Evolutionary conservation across 805 yeast genomes (phyloP), one percentile per base, ranked within the genome.

Genomic region (Yarrowia sp.): DNA sequence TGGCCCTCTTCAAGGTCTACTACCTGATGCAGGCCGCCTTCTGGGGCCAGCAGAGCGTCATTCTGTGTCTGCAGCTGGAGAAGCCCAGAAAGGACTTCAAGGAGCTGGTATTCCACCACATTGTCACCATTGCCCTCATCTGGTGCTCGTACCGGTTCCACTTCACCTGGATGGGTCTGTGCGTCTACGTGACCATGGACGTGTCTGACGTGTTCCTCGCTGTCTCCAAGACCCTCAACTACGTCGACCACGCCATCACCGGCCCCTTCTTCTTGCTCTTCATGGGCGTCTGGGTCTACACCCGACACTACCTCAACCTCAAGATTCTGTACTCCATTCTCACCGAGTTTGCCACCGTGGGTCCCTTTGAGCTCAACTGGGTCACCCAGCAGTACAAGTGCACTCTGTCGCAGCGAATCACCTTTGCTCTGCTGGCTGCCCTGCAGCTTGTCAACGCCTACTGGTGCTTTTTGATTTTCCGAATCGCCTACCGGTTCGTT

Each of bases 21-120:
- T 95, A 95, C 75, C 79, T 95, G 67, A 85, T 89, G 44, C 98
- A 95, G 78, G 98, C 98, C 6, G 89, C 98, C 4, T 95, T 91
- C 76, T 95, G 99, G 99, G 86, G 92, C 22, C 99, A 95, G 79
- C 99, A 95, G 78, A 87, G 96, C 1, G 85, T 89, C 43, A 89
- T 95, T 33, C 80, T 95, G 68, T 78, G 85, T 51, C 80, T 95
- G 68, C 96, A 89, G 75, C 81, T 95, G 67, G 99, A 95, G 77
- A 90, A 90, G 75, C 98, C 97, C 66, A 84, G 99, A 76, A 92
- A 92, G 76, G 99, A 95, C 75, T 92, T 86, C 77, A 79, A 86
- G 70, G 99, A 95, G 77, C 82, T 95, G 67, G 90, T 93, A 41
- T 86, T 90, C 76, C 99, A 95, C 76, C 99, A 95, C 75, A 83